These are phyloP conservation scores for Phytophthora kernoviae DNA, from an alignment of 352 stramenopile species.

Conservation along the genomic window DNA sequence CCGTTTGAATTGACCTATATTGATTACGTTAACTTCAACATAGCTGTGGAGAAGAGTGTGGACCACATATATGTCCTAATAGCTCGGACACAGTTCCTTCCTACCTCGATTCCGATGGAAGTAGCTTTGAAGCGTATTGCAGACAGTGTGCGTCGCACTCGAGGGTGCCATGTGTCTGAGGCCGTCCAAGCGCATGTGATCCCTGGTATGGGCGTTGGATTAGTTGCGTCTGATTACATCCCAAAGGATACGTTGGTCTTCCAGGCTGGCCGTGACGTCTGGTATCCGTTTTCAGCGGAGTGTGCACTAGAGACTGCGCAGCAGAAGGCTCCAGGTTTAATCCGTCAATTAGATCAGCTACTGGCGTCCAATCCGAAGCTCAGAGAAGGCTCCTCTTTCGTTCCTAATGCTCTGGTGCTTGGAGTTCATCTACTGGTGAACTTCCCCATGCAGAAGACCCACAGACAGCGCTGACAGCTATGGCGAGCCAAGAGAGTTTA, in stretches of 20 bases:
- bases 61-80: slow-evolving; percentile 10
- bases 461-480: slow-evolving; percentile 18
- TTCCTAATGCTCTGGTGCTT: slow-evolving; percentile 71
- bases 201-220: slow-evolving; percentile 65
- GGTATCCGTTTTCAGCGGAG: slow-evolving; percentile 81
- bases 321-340: slow-evolving; percentile 65
- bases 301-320: slow-evolving; percentile 62
- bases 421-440: slow-evolving; percentile 72
- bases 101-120: slow-evolving; percentile 36
- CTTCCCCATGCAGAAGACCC: slow-evolving; percentile 40
- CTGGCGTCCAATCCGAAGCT: slow-evolving; percentile 39
- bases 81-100: slow-evolving; percentile 2
- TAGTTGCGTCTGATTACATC: slow-evolving; percentile 61
- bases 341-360: slow-evolving; percentile 60
- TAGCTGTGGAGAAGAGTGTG: not conserved
- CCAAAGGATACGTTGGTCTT: slow-evolving; percentile 70
- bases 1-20: slow-evolving; percentile 9
- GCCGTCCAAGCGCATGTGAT: slow-evolving; percentile 54
- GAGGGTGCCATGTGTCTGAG: slow-evolving; percentile 55
- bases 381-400: slow-evolving; percentile 40
- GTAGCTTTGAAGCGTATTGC: slow-evolving; percentile 51
- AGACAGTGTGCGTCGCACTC: slow-evolving; percentile 55
- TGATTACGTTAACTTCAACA: not conserved
- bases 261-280: slow-evolving; percentile 55
- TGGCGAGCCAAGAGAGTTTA: slow-evolving; percentile 16